Evolutionary conservation across 139 green algal species (phyloP).

Genomic region (Chlorella sorokiniana): DNA sequence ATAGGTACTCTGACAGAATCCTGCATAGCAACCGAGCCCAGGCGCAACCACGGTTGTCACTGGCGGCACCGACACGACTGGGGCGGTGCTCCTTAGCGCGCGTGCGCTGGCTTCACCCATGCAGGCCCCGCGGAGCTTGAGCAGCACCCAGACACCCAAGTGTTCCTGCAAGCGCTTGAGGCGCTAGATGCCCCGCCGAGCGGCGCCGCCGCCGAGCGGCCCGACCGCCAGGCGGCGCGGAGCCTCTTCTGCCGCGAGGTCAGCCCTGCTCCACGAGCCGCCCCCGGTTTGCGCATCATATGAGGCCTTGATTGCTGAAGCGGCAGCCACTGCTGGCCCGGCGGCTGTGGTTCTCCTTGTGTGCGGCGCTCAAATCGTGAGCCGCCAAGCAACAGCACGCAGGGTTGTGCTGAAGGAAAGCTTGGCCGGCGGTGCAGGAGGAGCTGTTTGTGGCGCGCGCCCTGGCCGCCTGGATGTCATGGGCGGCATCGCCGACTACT

Average conservation of each 20-base stretch:
- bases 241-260: slow-evolving; percentile 66
- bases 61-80: not conserved
- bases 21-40: too few species aligned
- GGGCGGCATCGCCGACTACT: slow-evolving; percentile 98
- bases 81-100: not conserved
- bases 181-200: slow-evolving; percentile 23
- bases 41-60: not conserved
- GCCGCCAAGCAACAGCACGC: too few species aligned
- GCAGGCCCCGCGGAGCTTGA: slow-evolving; percentile 25
- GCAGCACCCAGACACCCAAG: slow-evolving; percentile 43
- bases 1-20: too few species aligned
- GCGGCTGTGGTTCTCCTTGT: not conserved
- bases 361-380: too few species aligned
- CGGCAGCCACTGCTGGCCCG: not conserved
- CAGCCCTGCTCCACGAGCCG: not conserved
- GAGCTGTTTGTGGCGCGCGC: slow-evolving; percentile 72
- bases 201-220: slow-evolving; percentile 5
- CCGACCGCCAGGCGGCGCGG: slow-evolving; percentile 57
- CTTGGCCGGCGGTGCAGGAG: too few species aligned
- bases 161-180: slow-evolving; percentile 55
- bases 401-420: too few species aligned
- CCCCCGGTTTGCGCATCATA: not conserved
- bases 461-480: slow-evolving; percentile 96
- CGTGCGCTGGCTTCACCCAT: not conserved
- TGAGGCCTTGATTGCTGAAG: not conserved